These are phyloP conservation scores for Pseudogymnoascus sp. DNA, from an alignment of 2,329 filamentous ascomycete genomes.

Conservation along the genomic window DNA sequence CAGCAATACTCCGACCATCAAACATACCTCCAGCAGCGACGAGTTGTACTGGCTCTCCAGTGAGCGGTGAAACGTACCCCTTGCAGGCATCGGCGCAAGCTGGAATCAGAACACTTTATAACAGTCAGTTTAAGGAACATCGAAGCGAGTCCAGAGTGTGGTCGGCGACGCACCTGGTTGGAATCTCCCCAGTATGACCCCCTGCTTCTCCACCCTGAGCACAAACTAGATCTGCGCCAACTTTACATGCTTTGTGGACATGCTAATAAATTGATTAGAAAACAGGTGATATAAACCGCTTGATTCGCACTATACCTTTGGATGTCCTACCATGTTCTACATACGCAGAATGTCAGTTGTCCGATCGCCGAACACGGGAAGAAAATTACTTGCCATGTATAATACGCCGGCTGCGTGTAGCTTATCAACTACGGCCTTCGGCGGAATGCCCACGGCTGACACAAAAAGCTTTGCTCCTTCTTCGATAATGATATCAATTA, in stretches of 20 bases:
- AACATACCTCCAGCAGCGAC: slow-evolving; percentile 89
- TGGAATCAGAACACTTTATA: slow-evolving; percentile 69
- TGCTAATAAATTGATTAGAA: slow-evolving; percentile 52
- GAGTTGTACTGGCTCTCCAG: slow-evolving; percentile 78
- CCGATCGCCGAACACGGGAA: not conserved
- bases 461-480: slow-evolving; percentile 89
- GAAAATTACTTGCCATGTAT: slow-evolving; percentile 64
- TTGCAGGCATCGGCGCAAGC: slow-evolving; percentile 76
- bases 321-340: slow-evolving; percentile 90
- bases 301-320: slow-evolving; percentile 47
- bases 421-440: slow-evolving; percentile 78
- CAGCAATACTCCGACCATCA: slow-evolving; percentile 84
- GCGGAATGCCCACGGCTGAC: slow-evolving; percentile 89
- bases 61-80: slow-evolving; percentile 77
- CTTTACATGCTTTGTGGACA: slow-evolving; percentile 86
- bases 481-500: slow-evolving; percentile 88
- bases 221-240: slow-evolving; percentile 93
- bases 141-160: not conserved
- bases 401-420: slow-evolving; percentile 81
- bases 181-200: slow-evolving; percentile 90
- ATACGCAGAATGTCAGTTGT: not conserved
- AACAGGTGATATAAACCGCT: not conserved
- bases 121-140: not conserved
- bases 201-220: slow-evolving; percentile 96
- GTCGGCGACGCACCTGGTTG: slow-evolving; percentile 49